Base-by-base conservation (phyloP, 352 stramenopile species). In the Pythium aquatile region DNA sequence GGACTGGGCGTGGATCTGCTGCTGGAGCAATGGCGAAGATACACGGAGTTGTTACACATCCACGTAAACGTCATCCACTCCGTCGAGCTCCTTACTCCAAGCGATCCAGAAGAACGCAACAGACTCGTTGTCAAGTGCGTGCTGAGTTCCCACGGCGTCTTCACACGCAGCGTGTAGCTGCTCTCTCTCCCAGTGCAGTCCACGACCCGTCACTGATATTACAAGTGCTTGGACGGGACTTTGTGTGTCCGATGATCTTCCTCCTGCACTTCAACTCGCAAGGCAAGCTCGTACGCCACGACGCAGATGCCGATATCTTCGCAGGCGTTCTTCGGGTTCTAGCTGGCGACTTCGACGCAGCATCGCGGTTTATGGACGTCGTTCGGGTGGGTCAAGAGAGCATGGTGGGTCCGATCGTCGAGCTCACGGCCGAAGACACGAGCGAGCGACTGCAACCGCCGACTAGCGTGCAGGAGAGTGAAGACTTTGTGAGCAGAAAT, bases 1-100 rank as follows among this genome's bases (percentile, higher is more conserved):
- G 30, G 44, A 2, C 39, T 67, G 13, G 75, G 72, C 1, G n/a
- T 62, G 33, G 46, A 40, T 0, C 51, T 66, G 5, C 76, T 87
- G 30, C 69, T 78, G 20, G 72, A 81, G 48, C 76, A 84, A 57
- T 81, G 78, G 78, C 62, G 54, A 3, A 65, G 68, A 37, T 83
- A 82, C 69, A 84, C 78, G 60, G 46, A 65, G n/a, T 29, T 81
- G 33, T 75, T 85, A 26, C 72, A 54, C 8, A 58, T 77, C 3
- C 66, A 58, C 9, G 61, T 54, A 2, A 67, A 71, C 26, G 24
- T 32, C 6, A 60, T 74, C 42, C 64, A 55, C 13, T 76, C 69
- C 2, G 52, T 53, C 2, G 58, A 55, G 14, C 8, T 65, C 7
- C 24, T 65, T 2, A 39, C 26, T 26, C 26, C 26, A 1, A 33